Evolutionary conservation across 805 yeast genomes (phyloP).

Genomic region (Lachancea meyersii): DNA sequence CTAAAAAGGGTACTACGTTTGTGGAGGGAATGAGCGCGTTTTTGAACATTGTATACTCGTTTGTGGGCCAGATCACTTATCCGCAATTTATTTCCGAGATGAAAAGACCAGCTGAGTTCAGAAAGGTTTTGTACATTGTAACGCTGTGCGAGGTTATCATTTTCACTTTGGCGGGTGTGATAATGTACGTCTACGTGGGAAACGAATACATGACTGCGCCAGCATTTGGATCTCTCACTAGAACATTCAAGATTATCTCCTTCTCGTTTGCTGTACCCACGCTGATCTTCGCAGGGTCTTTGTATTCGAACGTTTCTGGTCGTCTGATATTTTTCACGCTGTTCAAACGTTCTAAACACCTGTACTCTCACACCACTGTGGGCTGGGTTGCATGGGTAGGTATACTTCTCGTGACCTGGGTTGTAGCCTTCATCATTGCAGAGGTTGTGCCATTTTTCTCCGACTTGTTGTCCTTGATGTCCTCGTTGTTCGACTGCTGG

Average conservation of each 20-base stretch:
- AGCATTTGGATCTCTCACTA: constrained; percentile 48
- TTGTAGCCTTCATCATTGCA: constrained; percentile 50
- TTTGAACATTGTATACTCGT: constrained; percentile 54
- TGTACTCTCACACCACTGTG: constrained; percentile 40
- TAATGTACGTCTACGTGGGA: constrained; percentile 55
- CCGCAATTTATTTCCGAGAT: constrained; percentile 58
- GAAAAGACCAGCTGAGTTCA: constrained; percentile 52
- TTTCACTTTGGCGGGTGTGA: constrained; percentile 50
- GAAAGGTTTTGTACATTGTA: constrained; percentile 48
- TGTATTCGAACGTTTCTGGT: constrained; percentile 50
- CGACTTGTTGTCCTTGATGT: constrained; percentile 51
- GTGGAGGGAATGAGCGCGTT: constrained; percentile 51
- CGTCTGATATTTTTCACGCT: constrained; percentile 45
- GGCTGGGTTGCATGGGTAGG: constrained; percentile 52
- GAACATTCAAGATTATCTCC: constrained; percentile 45
- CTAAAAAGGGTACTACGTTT: constrained; percentile 46
- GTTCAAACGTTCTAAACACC: constrained; percentile 40
- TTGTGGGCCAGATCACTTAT: constrained; percentile 59
- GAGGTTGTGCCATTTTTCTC: constrained; percentile 62
- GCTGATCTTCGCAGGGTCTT: constrained; percentile 47
- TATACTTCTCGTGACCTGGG: constrained; percentile 42
- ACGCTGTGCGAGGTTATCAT: constrained; percentile 44
- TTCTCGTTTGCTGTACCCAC: constrained; percentile 61
- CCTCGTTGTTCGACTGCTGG: constrained; percentile 60
- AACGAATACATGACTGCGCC: constrained; percentile 50